Percentiles rank a stretch among this genome's conserved stretches.
These are phyloP conservation scores for Dendrobium huoshanense DNA, from an alignment of 106 monocot genomes.

Conservation along the genomic window DNA sequence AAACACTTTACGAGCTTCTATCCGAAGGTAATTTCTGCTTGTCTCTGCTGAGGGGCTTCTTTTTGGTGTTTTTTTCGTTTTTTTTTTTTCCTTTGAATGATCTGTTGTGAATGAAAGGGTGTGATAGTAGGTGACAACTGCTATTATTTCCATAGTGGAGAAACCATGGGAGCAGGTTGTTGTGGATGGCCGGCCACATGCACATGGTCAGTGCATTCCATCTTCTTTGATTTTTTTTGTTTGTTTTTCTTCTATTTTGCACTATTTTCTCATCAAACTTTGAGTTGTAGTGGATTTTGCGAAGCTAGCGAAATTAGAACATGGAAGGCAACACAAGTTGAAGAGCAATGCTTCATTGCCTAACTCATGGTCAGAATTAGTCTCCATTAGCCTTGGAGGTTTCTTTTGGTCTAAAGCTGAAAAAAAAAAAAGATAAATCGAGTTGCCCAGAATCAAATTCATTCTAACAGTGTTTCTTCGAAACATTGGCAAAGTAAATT, in stretches of 20 bases:
- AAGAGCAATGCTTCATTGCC: too few species aligned
- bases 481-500: too few species aligned
- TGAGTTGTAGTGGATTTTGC: not conserved
- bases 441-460: too few species aligned
- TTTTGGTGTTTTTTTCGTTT: not conserved
- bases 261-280: not conserved
- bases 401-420: too few species aligned
- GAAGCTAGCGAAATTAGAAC: not conserved
- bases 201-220: constrained; percentile 44
- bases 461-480: too few species aligned
- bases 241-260: not conserved
- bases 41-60: not conserved
- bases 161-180: constrained; percentile 85
- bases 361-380: too few species aligned
- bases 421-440: too few species aligned
- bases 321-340: not conserved
- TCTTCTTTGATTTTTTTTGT: not conserved
- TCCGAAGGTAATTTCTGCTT: constrained; percentile 46
- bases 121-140: constrained; percentile 49
- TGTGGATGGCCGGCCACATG: constrained; percentile 54
- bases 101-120: not conserved
- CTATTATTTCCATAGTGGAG: constrained; percentile 58
- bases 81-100: constrained; percentile 5
- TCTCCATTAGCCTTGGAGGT: too few species aligned
- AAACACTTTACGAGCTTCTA: constrained; percentile 75